Evolutionary conservation across 176 grass and related monocot species (phyloP), one percentile per base, ranked within the genome.

Genomic region (Triticum monococcum): DNA sequence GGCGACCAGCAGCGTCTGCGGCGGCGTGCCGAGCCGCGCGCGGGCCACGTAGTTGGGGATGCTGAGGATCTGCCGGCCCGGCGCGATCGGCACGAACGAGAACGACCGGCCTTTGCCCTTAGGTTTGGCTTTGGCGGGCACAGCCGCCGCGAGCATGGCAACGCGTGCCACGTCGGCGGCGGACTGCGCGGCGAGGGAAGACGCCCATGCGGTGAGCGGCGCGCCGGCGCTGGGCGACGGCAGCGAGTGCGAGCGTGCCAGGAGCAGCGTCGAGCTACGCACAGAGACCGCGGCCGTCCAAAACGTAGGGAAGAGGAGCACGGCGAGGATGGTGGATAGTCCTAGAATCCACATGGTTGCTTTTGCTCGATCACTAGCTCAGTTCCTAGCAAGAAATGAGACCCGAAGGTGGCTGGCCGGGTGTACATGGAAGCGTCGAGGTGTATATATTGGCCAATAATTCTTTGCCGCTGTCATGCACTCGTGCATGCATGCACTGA

Each of bases 1-100:
- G 37, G 37, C 37, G 37, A 38, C 37, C 37, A 38, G 37, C 37
- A 38, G 37, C 7, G 7, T 38, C 37, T 38, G 37, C 8, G 8
- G 37, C 37, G 37, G 37, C 37, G 8, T 38, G 37, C 37, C 37
- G 37, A 38, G 37, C 37, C 37, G 7, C 8, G 37, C 37, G 7
- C 37, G 8, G 8, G 37, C 37, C 37, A 38, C 37, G 89, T 97
- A 97, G 89, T 85, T 95, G 25, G 95, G 91, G 25, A 95, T 88
- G 77, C 92, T 73, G 32, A 97, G 85, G 48, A 97, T 86, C 83
- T 97, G 88, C 1, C 81, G 60, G 0, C 95, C 95, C 30, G 91
- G 81, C 17, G 92, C 95, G 76, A 97, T 85, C 35, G 95, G 91
- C 81, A 94, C 91, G 32, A 85, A 65, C 4, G 87, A 74, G 32